Conservation (phyloP, 1,284 basidiomycete species). For the Ustilago bromivora region DNA sequence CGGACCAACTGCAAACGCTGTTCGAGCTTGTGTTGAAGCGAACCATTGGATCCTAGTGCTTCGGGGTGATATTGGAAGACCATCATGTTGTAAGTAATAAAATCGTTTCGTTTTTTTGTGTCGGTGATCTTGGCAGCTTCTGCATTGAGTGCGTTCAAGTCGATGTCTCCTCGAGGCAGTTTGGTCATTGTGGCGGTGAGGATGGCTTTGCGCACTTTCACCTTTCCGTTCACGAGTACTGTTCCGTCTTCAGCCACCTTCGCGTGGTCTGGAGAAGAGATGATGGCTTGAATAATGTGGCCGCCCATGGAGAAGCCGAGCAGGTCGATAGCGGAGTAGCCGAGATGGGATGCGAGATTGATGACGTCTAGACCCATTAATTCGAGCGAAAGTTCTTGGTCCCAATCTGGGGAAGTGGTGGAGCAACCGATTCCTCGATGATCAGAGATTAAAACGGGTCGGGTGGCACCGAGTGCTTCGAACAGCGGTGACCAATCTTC, state of each 20-base stretch:
- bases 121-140: slow-evolving; percentile 23
- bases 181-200: slow-evolving; percentile 64
- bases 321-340: slow-evolving; percentile 43
- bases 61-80: slow-evolving; percentile 58
- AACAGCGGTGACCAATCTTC: slow-evolving; percentile 62
- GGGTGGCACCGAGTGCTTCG: slow-evolving; percentile 36
- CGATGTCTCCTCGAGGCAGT: slow-evolving; percentile 58
- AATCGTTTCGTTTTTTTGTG: slow-evolving; percentile 38
- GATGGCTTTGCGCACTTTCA: slow-evolving; percentile 54
- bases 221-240: slow-evolving; percentile 18
- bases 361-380: slow-evolving; percentile 61
- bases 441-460: slow-evolving; percentile 60
- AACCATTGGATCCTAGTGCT: slow-evolving; percentile 23
- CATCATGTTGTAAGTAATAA: slow-evolving; percentile 52
- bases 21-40: slow-evolving; percentile 27
- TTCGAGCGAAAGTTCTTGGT: slow-evolving; percentile 54
- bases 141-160: slow-evolving; percentile 25
- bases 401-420: slow-evolving; percentile 42
- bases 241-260: neutral
- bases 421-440: slow-evolving; percentile 65
- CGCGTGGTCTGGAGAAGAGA: slow-evolving; percentile 23
- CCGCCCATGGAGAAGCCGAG: slow-evolving; percentile 68
- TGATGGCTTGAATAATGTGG: slow-evolving; percentile 58
- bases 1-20: slow-evolving; percentile 31
- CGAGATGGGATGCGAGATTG: slow-evolving; percentile 43